Percentiles rank a stretch among this genome's conserved stretches.
Conservation (phyloP, 257 asterid genomes). For the Jasminum sambac region DNA sequence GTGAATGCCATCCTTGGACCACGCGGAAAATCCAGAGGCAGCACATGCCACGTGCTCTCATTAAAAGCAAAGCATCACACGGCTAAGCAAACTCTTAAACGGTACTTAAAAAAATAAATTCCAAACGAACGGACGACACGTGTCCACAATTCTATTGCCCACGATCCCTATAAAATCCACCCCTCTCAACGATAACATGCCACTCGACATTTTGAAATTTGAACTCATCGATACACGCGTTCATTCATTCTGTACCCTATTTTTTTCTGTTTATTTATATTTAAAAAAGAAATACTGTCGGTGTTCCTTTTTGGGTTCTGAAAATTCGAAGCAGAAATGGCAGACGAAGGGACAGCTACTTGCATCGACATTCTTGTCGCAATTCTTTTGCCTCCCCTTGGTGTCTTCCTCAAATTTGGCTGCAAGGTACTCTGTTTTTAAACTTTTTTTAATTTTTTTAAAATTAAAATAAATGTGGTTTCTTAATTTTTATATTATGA, state of each 20-base stretch:
- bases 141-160: background rate
- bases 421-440: slow-evolving; percentile 43
- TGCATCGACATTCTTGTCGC: slow-evolving; percentile 64
- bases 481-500: too few species aligned
- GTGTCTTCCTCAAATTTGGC: slow-evolving; percentile 80
- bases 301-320: background rate
- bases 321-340: slow-evolving; percentile 31
- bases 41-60: background rate
- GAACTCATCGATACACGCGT: background rate
- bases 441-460: too few species aligned
- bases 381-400: slow-evolving; percentile 86
- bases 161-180: background rate
- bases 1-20: background rate
- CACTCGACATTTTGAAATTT: background rate
- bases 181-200: background rate
- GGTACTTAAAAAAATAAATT: background rate
- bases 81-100: background rate
- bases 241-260: too few species aligned
- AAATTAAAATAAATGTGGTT: too few species aligned
- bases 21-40: background rate
- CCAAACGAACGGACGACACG: background rate
- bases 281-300: background rate
- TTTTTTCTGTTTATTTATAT: background rate
- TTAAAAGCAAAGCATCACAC: background rate
- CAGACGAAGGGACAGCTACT: slow-evolving; percentile 43